Percentiles rank a stretch among this genome's conserved stretches.
These are phyloP conservation scores for Pythium monospermum DNA, from an alignment of 352 stramenopile genomes.

Conservation along the genomic window DNA sequence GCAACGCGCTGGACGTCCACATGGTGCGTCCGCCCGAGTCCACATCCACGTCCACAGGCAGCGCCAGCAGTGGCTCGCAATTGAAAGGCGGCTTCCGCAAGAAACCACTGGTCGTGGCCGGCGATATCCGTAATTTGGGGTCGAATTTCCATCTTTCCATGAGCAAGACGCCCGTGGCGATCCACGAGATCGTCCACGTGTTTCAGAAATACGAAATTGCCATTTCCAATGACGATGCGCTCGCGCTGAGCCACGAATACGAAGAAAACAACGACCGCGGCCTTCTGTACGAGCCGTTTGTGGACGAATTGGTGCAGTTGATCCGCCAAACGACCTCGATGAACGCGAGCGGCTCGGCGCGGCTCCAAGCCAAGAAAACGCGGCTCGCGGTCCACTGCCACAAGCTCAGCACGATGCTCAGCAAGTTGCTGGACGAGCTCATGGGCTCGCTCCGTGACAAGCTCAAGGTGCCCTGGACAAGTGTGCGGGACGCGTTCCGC, in stretches of 20 bases:
- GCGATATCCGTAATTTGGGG: conserved; percentile 68
- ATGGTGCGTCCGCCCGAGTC: conserved; percentile 28
- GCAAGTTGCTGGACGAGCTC: conserved; percentile 38
- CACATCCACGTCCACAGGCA: conserved; percentile 18
- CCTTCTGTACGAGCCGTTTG: conserved; percentile 52
- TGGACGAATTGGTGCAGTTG: conserved; percentile 52
- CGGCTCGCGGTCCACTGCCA: conserved; percentile 44
- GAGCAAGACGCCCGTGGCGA: conserved; percentile 32
- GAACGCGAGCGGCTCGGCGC: conserved; percentile 27
- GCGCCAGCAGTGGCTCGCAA: conserved; percentile 8
- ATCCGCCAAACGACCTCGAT: conserved; percentile 39
- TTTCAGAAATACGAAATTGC: conserved; percentile 45
- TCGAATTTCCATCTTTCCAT: conserved; percentile 61
- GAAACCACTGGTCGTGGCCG: conserved; percentile 57
- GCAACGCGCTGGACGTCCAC: conserved; percentile 11
- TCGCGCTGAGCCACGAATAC: conserved; percentile 61
- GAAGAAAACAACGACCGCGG: conserved; percentile 72
- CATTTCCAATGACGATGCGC: conserved; percentile 48
- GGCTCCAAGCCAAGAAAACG: conserved; percentile 51
- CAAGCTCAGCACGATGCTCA: conserved; percentile 43
- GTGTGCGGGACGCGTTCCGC: conserved; percentile 51
- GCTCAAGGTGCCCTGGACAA: conserved; percentile 46
- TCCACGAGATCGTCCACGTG: conserved; percentile 41
- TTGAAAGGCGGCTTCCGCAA: conserved; percentile 35
- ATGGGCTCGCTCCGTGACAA: conserved; percentile 35